Evolutionary conservation across 768 basidiomycete genomes (phyloP).

Genomic region (Leucogyrophana mollusca): DNA sequence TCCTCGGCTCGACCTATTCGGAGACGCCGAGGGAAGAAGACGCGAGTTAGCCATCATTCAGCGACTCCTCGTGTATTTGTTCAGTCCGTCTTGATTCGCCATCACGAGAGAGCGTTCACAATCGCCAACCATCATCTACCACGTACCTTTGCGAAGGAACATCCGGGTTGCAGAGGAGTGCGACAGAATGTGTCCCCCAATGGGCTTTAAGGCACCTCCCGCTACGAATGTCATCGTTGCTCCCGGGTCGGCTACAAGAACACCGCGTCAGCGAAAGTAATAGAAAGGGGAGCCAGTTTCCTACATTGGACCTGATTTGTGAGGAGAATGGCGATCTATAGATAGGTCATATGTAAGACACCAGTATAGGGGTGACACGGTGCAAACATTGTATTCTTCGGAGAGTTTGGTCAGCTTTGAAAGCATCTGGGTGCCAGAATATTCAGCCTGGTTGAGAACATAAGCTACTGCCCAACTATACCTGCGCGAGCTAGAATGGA

Average conservation of each 20-base stretch:
- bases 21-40: too few relatives aligned
- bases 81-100: too few relatives aligned
- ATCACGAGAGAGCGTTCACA: too few relatives aligned
- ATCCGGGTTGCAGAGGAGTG: slow-evolving; percentile 86
- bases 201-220: slow-evolving; percentile 88
- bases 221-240: slow-evolving; percentile 95
- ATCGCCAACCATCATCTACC: neutral
- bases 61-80: too few relatives aligned
- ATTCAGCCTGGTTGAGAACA: too few relatives aligned
- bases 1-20: slow-evolving; percentile 82
- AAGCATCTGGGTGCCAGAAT: slow-evolving; percentile 59
- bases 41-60: too few relatives aligned
- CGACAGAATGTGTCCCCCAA: slow-evolving; percentile 86
- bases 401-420: slow-evolving; percentile 88
- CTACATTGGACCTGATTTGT: slow-evolving; percentile 93
- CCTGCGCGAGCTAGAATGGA: slow-evolving; percentile 73
- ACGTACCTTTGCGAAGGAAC: slow-evolving; percentile 81
- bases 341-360: slow-evolving; percentile 3
- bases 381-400: slow-evolving; percentile 82
- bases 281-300: slow-evolving; percentile 10
- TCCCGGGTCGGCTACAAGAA: slow-evolving; percentile 81
- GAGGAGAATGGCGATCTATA: slow-evolving; percentile 77
- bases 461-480: slow-evolving; percentile 19
- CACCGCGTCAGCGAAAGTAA: neutral
- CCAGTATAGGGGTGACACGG: slow-evolving; percentile 3